Evolutionary conservation across 2,329 filamentous ascomycete genomes (phyloP).

Genomic region (Neopestalotiopsis clavispora): DNA sequence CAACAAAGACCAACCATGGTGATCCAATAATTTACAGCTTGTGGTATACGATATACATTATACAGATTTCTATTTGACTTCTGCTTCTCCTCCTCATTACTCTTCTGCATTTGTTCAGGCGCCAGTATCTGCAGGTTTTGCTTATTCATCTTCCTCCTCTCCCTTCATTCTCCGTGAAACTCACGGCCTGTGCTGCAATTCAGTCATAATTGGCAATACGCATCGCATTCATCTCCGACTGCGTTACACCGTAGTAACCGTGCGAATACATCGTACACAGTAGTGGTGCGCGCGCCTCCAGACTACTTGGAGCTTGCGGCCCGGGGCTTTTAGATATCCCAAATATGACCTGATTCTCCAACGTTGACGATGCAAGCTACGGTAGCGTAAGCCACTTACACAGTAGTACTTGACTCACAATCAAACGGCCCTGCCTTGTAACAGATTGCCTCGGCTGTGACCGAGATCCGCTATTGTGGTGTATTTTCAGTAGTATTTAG

Average conservation of each 20-base stretch:
- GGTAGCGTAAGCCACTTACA: neutral
- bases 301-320: neutral
- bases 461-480: neutral
- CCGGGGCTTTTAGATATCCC: neutral
- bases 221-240: conserved; percentile 1
- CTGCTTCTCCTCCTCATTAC: too few relatives aligned
- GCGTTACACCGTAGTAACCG: neutral
- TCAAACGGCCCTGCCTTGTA: neutral
- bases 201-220: neutral
- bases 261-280: neutral
- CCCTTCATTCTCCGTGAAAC: neutral
- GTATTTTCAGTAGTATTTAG: neutral
- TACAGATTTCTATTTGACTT: too few relatives aligned
- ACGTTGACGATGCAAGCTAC: too few relatives aligned
- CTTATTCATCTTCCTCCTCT: too few relatives aligned
- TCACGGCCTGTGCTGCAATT: neutral
- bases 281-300: neutral
- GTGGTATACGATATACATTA: too few relatives aligned
- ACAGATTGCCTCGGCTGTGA: neutral
- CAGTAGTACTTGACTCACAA: neutral
- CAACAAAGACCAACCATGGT: too few relatives aligned
- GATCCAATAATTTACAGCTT: too few relatives aligned
- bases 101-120: too few relatives aligned
- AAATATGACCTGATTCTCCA: neutral
- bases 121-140: too few relatives aligned